A percentile compares a stretch with the other conserved stretches of the same genome.
Conservation (phyloP, 345 rosid species). For the Melastoma malabathricum region DNA sequence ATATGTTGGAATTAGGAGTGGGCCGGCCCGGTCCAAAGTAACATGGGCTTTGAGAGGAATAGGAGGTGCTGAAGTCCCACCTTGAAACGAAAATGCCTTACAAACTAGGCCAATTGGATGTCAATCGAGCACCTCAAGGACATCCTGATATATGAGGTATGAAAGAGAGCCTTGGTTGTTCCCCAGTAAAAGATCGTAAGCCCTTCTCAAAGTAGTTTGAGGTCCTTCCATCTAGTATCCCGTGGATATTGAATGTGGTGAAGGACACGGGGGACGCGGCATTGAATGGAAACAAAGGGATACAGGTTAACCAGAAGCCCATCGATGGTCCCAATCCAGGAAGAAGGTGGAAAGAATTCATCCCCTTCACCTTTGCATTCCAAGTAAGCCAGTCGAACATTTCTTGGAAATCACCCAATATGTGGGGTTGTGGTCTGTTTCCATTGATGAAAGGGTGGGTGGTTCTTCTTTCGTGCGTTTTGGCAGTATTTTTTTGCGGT, state of each 20-base stretch:
- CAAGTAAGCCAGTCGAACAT: constrained; percentile 24
- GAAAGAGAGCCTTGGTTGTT: constrained; percentile 64
- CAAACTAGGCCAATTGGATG: too few species aligned
- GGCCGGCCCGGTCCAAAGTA: too few species aligned
- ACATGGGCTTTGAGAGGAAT: too few species aligned
- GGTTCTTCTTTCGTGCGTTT: too few species aligned
- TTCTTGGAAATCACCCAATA: background rate
- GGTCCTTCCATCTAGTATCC: constrained; percentile 40
- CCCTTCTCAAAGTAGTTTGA: constrained; percentile 43
- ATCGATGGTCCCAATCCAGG: constrained; percentile 46
- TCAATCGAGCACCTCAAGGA: too few species aligned
- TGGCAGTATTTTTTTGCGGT: constrained; percentile 27
- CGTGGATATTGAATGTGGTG: constrained; percentile 41
- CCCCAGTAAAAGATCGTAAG: constrained; percentile 53
- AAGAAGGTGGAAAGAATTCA: constrained; percentile 30
- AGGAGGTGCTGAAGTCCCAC: too few species aligned
- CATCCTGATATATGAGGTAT: too few species aligned
- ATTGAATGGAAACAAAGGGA: constrained; percentile 24
- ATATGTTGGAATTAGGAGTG: too few species aligned
- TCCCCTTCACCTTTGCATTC: constrained; percentile 31
- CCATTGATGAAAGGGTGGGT: background rate
- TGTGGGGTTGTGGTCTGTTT: background rate
- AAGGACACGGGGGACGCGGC: constrained; percentile 29
- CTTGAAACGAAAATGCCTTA: too few species aligned
- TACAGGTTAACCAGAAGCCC: constrained; percentile 39